phyloP scores from a whole-genome alignment of 768 basidiomycete genomes.

The Lepiota brunneoincarnata region DNA sequence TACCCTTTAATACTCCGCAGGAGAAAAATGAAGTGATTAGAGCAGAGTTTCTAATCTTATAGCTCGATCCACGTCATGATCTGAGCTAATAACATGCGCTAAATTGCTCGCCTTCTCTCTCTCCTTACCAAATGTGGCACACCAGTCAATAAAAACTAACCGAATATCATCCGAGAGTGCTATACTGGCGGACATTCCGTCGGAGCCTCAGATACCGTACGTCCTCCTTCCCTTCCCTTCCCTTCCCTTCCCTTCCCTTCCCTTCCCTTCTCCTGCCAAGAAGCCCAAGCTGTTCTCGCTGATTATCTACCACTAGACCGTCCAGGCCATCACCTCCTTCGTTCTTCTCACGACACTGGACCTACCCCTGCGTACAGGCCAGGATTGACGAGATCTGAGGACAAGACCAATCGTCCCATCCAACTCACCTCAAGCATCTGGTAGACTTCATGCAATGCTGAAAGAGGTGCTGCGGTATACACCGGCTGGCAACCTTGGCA shows the following conservation, averaged over 20 bases:
- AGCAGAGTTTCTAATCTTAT: too few species aligned
- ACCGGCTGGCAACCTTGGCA: too few species aligned
- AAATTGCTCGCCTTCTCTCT: constrained; percentile 47
- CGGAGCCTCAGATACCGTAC: constrained; percentile 42
- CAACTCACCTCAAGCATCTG: constrained; percentile 24
- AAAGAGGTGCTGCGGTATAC: constrained; percentile 40
- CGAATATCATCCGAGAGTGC: constrained; percentile 48
- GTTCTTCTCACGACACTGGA: constrained; percentile 46
- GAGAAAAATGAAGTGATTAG: too few species aligned
- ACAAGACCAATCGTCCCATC: constrained; percentile 28
- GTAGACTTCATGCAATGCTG: constrained; percentile 32
- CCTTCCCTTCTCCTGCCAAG: too few species aligned
- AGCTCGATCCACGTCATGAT: not conserved
- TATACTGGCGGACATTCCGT: constrained; percentile 48
- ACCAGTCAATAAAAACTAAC: constrained; percentile 27
- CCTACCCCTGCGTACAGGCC: constrained; percentile 32
- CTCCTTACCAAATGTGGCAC: constrained; percentile 26
- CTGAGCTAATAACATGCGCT: constrained; percentile 21
- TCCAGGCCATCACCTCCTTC: constrained; percentile 44
- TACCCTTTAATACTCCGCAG: too few species aligned
- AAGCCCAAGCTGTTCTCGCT: too few species aligned
- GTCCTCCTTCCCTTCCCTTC: too few species aligned
- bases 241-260: too few species aligned
- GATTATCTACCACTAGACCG: constrained; percentile 7
- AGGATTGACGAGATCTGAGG: constrained; percentile 38